Conservation (phyloP, 306 rosid genomes). For the Sindora glabra region DNA sequence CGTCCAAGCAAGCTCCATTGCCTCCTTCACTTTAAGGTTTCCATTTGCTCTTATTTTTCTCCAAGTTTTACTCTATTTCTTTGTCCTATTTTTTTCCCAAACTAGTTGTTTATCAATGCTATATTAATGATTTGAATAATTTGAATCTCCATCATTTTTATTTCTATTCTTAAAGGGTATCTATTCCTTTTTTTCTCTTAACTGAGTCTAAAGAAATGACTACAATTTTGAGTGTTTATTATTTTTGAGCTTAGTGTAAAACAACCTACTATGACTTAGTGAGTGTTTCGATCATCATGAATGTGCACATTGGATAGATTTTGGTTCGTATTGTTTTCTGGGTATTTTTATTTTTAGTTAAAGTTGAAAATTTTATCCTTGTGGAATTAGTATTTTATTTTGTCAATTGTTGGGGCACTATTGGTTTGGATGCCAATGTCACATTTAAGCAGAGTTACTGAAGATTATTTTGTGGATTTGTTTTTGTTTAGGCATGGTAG, state of each 20-base stretch:
- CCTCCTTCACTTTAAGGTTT: too few relatives aligned
- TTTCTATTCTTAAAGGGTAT: too few relatives aligned
- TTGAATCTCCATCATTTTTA: too few relatives aligned
- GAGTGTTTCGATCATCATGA: constrained; percentile 31
- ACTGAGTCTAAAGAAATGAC: constrained; percentile 41
- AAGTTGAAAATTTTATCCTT: constrained; percentile 9
- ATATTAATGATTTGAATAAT: too few relatives aligned
- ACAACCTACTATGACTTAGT: constrained; percentile 33
- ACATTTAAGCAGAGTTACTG: constrained; percentile 3
- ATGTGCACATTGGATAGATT: constrained; percentile 40
- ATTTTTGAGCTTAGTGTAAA: constrained; percentile 29
- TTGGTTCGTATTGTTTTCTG: constrained; percentile 27
- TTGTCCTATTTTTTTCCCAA: too few relatives aligned
- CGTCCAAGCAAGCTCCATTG: too few relatives aligned
- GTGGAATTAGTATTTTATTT: neutral
- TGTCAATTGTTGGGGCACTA: constrained; percentile 17
- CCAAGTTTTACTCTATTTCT: too few relatives aligned
- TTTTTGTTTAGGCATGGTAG: constrained; percentile 4
- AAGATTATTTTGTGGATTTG: constrained; percentile 11
- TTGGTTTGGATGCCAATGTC: constrained; percentile 33
- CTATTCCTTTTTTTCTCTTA: too few relatives aligned
- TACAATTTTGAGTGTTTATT: constrained; percentile 13
- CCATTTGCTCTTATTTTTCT: too few relatives aligned
- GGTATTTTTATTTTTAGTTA: constrained; percentile 12
- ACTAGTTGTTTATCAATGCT: too few relatives aligned